These are phyloP conservation scores for Penicillium sclerotiorum DNA, from an alignment of 2,329 filamentous ascomycete genomes.

Conservation along the genomic window DNA sequence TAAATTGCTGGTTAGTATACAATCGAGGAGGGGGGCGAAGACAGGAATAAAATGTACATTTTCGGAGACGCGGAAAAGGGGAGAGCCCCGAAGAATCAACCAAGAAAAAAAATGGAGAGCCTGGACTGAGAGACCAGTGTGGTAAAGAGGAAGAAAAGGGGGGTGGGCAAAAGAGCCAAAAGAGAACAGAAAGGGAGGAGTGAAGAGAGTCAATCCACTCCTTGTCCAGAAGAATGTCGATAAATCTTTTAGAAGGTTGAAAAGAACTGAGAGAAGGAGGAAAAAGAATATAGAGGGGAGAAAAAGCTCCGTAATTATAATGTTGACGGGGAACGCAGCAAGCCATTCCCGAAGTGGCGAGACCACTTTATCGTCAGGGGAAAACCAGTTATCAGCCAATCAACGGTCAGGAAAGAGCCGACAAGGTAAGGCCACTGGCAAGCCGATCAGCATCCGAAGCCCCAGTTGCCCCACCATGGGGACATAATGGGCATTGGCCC, in stretches of 20 bases:
- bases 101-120: not conserved
- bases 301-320: constrained; percentile 9
- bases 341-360: constrained; percentile 40
- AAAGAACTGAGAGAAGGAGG: not conserved
- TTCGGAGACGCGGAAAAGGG: not conserved
- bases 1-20: not conserved
- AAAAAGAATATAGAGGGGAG: constrained; percentile 9
- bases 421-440: constrained; percentile 33
- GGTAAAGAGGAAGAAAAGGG: too few relatives aligned
- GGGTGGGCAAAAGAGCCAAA: not conserved
- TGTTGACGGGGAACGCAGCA: constrained; percentile 18
- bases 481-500: constrained; percentile 5
- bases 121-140: too few relatives aligned
- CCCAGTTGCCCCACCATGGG: constrained; percentile 12
- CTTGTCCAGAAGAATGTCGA: not conserved
- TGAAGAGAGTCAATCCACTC: not conserved
- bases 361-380: constrained; percentile 25
- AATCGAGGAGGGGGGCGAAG: not conserved
- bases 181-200: not conserved
- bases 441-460: constrained; percentile 34
- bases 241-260: not conserved
- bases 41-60: not conserved
- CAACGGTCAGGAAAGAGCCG: not conserved
- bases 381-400: constrained; percentile 5
- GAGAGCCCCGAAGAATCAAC: not conserved